Conservation (phyloP, 2,329 filamentous ascomycete species). For the Fusarium ramigenum region DNA sequence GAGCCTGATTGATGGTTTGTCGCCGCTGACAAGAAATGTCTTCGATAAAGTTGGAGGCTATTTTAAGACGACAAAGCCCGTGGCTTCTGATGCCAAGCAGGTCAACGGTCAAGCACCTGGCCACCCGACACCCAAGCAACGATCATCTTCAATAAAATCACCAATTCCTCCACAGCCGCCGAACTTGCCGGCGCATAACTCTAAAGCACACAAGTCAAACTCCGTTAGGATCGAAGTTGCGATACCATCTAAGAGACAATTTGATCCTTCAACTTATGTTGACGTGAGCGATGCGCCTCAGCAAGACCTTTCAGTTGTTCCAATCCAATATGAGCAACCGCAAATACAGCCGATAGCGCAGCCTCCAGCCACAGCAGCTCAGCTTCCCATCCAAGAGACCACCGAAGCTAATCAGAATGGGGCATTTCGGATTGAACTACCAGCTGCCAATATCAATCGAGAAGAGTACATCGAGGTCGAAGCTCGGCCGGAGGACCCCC, state of each 20-base stretch:
- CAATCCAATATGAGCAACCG: constrained; percentile 9
- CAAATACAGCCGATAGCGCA: constrained; percentile 18
- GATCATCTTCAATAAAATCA: constrained; percentile 34
- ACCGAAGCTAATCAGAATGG: constrained; percentile 28
- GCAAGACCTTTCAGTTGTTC: constrained; percentile 26
- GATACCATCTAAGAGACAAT: constrained; percentile 55
- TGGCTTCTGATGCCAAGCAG: constrained; percentile 42
- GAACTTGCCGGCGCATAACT: constrained; percentile 29
- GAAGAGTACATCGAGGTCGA: constrained; percentile 62
- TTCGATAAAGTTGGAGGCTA: constrained; percentile 53
- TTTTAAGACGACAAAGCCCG: constrained; percentile 52
- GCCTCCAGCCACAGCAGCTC: neutral
- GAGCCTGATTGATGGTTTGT: constrained; percentile 54
- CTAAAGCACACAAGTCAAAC: constrained; percentile 48
- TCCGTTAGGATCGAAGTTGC: constrained; percentile 57
- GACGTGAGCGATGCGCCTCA: constrained; percentile 44
- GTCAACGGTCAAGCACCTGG: constrained; percentile 50
- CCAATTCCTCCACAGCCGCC: constrained; percentile 25
- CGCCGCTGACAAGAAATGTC: constrained; percentile 58
- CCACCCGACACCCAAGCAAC: constrained; percentile 31
- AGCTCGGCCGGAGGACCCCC: constrained; percentile 57
- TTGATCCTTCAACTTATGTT: constrained; percentile 51
- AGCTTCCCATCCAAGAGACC: neutral
- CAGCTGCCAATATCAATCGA: constrained; percentile 55
- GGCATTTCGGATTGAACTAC: constrained; percentile 60